These are phyloP conservation scores for Boletus insuetus DNA, from an alignment of 768 basidiomycete genomes.

Conservation along the genomic window DNA sequence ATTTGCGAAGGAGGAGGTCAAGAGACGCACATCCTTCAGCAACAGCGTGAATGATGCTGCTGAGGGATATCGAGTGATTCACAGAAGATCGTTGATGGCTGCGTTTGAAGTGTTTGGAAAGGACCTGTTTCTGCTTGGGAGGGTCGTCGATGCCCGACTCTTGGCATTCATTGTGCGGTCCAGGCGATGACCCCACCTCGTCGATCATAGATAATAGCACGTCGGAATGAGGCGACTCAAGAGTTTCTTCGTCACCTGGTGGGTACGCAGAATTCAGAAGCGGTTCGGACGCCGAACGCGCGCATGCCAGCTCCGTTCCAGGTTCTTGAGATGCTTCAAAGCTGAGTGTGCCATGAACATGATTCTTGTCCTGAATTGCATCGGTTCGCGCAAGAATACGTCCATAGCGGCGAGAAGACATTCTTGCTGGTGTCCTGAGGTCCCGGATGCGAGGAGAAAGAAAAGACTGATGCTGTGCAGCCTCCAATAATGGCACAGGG, in stretches of 20 bases:
- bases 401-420: conserved; percentile 19
- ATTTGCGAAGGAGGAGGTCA: conserved; percentile 17
- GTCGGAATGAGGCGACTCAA: conserved; percentile 13
- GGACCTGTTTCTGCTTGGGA: neutral
- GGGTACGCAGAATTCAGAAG: neutral
- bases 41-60: conserved; percentile 12
- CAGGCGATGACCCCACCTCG: neutral
- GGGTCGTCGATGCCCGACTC: neutral
- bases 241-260: conserved; percentile 1
- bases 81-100: conserved; percentile 13
- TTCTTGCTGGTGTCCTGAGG: conserved; percentile 8
- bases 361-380: neutral
- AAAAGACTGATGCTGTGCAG: neutral
- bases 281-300: conserved; percentile 14
- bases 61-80: conserved; percentile 15
- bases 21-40: conserved; percentile 14
- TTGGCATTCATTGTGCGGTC: neutral
- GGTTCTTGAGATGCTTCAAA: neutral
- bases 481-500: neutral
- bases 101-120: neutral
- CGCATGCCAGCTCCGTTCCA: neutral
- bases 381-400: neutral
- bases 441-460: conserved; percentile 23
- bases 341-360: neutral
- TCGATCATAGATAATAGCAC: conserved; percentile 12